phyloP scores from a whole-genome alignment of 2,329 filamentous ascomycete species.

The Penicillium janthinellum region DNA sequence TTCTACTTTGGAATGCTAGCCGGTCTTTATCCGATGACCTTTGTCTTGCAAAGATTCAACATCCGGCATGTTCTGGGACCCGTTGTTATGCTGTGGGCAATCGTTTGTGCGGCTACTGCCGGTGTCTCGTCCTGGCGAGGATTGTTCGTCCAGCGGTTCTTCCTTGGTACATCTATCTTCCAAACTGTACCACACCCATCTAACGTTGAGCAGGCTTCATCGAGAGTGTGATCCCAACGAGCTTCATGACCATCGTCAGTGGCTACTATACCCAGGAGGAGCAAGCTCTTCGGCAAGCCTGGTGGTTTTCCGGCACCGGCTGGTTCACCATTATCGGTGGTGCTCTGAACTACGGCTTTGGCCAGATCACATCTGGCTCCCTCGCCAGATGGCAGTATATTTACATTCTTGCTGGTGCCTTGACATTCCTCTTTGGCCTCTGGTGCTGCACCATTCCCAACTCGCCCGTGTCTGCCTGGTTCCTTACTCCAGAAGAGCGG shows the following conservation, averaged over 20 bases:
- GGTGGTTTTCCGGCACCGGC: slow-evolving; percentile 64
- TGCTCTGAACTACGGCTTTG: slow-evolving; percentile 68
- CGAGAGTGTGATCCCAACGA: slow-evolving; percentile 66
- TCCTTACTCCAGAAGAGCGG: slow-evolving; percentile 63
- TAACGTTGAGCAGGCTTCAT: slow-evolving; percentile 48
- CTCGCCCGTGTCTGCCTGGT: slow-evolving; percentile 69
- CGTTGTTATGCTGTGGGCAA: slow-evolving; percentile 61
- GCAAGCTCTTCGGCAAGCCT: slow-evolving; percentile 65
- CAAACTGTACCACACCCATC: background rate
- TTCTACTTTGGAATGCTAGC: slow-evolving; percentile 81
- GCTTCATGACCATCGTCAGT: slow-evolving; percentile 65
- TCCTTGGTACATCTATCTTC: slow-evolving; percentile 44
- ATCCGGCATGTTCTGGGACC: slow-evolving; percentile 66
- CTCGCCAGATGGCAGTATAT: slow-evolving; percentile 70
- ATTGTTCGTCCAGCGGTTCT: slow-evolving; percentile 66
- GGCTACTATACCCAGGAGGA: slow-evolving; percentile 67
- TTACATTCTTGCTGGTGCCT: slow-evolving; percentile 64
- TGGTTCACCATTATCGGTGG: slow-evolving; percentile 66
- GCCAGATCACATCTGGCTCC: slow-evolving; percentile 58
- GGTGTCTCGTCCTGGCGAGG: slow-evolving; percentile 65
- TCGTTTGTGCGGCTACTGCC: slow-evolving; percentile 69
- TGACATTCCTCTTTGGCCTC: slow-evolving; percentile 66
- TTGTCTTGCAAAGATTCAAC: slow-evolving; percentile 68
- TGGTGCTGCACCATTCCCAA: slow-evolving; percentile 68
- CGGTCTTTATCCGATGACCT: slow-evolving; percentile 73